Percentiles rank a stretch among this genome's conserved stretches.
Conservation (phyloP, 257 asterid species). For the Misopates orontium region DNA sequence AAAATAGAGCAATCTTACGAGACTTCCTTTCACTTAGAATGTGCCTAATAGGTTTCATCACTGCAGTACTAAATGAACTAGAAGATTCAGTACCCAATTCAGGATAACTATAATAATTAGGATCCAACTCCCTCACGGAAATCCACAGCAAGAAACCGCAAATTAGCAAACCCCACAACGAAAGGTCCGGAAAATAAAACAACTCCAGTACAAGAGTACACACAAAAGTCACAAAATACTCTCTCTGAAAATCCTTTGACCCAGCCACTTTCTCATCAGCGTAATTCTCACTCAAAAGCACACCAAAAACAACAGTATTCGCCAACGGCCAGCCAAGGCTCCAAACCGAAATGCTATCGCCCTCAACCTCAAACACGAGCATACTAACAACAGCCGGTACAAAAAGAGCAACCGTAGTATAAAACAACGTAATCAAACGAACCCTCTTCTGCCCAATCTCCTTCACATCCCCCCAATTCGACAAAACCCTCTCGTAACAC, state of each 20-base stretch:
- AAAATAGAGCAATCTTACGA: conserved; percentile 81
- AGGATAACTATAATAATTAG: conserved; percentile 45
- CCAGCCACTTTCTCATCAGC: conserved; percentile 55
- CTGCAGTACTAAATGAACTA: conserved; percentile 42
- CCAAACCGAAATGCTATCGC: conserved; percentile 60
- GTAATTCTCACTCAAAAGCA: conserved; percentile 85
- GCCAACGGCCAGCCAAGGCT: conserved; percentile 84
- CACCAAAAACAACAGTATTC: conserved; percentile 86
- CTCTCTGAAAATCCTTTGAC: conserved; percentile 63
- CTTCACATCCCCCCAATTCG: conserved; percentile 57
- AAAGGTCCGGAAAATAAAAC: conserved; percentile 78
- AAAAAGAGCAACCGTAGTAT: conserved; percentile 61
- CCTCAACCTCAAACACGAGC: conserved; percentile 81
- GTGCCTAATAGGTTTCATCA: conserved; percentile 84
- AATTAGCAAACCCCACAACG: conserved; percentile 83
- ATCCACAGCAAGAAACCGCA: conserved; percentile 79
- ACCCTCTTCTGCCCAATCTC: conserved; percentile 70
- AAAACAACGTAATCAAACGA: conserved; percentile 66
- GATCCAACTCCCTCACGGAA: conserved; percentile 67
- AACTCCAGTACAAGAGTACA: conserved; percentile 79
- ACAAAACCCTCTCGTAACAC: conserved; percentile 61
- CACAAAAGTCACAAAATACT: conserved; percentile 68
- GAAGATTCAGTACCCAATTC: conserved; percentile 72
- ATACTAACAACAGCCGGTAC: conserved; percentile 80
- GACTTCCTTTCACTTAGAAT: conserved; percentile 91